Evolutionary conservation across 2,329 filamentous ascomycete genomes (phyloP).

Genomic region (Apiospora arundinis): DNA sequence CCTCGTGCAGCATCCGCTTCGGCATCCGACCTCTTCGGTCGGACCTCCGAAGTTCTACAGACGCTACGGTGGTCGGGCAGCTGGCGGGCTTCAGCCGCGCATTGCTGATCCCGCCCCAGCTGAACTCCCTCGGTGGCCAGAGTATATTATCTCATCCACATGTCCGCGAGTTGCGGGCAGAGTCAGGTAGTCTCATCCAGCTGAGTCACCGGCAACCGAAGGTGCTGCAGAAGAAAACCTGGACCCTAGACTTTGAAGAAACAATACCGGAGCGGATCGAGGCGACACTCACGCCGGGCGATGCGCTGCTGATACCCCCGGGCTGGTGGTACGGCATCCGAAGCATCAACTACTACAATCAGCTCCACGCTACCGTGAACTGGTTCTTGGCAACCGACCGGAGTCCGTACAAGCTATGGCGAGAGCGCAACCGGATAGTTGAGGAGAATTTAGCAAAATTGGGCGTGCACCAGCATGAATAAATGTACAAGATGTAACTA

Average conservation of each 20-base stretch:
- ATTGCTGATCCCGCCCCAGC: constrained; percentile 24
- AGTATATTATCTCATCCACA: constrained; percentile 22
- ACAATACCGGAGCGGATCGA: constrained; percentile 23
- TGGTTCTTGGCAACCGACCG: constrained; percentile 24
- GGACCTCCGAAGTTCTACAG: constrained; percentile 20
- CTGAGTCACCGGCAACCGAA: neutral
- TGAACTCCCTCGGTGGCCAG: constrained; percentile 22
- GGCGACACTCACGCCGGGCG: constrained; percentile 21
- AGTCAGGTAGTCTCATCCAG: neutral
- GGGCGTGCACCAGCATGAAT: neutral
- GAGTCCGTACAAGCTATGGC: neutral
- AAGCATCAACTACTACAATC: constrained; percentile 25
- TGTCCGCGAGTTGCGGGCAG: neutral
- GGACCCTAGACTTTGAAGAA: constrained; percentile 26
- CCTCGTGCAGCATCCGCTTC: constrained; percentile 27
- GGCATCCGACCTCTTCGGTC: constrained; percentile 27
- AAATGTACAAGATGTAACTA: neutral
- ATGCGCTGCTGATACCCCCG: constrained; percentile 25
- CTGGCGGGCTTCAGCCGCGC: constrained; percentile 27
- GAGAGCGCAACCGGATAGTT: neutral
- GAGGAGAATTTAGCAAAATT: neutral
- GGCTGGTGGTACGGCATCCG: constrained; percentile 28
- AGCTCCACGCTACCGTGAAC: constrained; percentile 27
- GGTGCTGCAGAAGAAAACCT: constrained; percentile 16
- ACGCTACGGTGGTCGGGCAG: constrained; percentile 28